These are phyloP conservation scores for Lipomyces spencermartinsiae DNA, from an alignment of 805 yeast genomes.

Conservation along the genomic window DNA sequence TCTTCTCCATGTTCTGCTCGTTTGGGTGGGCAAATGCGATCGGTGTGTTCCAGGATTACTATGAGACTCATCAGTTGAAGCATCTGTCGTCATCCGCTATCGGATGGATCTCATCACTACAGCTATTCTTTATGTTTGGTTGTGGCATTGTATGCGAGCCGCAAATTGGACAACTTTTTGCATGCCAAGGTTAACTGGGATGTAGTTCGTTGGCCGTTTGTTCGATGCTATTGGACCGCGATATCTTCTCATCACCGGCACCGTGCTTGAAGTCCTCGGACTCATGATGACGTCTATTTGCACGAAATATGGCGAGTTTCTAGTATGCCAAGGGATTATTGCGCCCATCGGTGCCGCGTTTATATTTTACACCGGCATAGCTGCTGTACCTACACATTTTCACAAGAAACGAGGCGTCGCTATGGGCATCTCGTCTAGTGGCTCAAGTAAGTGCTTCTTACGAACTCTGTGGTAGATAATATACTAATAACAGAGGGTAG, in stretches of 20 bases:
- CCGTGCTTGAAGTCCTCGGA: constrained; percentile 40
- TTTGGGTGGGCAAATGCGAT: constrained; percentile 57
- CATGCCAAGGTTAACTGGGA: neutral
- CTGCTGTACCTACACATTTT: constrained; percentile 57
- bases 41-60: constrained; percentile 45
- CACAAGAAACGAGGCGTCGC: constrained; percentile 53
- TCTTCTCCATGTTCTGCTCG: constrained; percentile 61
- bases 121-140: constrained; percentile 43
- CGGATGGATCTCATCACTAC: constrained; percentile 48
- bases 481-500: neutral
- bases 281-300: constrained; percentile 41
- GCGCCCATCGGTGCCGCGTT: constrained; percentile 25
- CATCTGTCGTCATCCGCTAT: constrained; percentile 42
- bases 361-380: constrained; percentile 40
- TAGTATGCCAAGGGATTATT: neutral
- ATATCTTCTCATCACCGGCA: constrained; percentile 40
- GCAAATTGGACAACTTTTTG: neutral
- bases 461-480: neutral
- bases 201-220: constrained; percentile 43
- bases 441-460: constrained; percentile 49
- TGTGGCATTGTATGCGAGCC: constrained; percentile 24
- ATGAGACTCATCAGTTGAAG: constrained; percentile 39
- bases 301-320: neutral
- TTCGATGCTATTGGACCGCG: constrained; percentile 42
- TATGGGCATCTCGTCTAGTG: constrained; percentile 55